phyloP scores from a whole-genome alignment of 2,329 filamentous ascomycete species.

The Microsporum canis region DNA sequence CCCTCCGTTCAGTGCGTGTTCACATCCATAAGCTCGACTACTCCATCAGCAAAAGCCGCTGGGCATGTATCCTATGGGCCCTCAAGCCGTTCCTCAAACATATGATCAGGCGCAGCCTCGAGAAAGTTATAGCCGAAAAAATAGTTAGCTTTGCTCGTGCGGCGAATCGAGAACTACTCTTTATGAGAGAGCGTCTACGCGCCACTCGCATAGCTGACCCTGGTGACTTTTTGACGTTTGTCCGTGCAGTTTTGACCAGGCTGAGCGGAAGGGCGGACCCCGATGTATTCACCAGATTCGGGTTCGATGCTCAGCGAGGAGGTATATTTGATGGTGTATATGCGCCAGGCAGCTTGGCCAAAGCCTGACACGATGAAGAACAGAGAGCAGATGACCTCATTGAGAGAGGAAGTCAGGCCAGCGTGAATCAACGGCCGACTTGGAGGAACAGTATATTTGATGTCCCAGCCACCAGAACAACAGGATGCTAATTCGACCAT shows the following conservation, averaged over 20 bases:
- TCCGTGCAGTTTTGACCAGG: conserved; percentile 68
- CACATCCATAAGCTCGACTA: conserved; percentile 81
- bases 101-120: conserved; percentile 65
- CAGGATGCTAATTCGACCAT: neutral
- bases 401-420: conserved; percentile 52
- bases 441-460: conserved; percentile 78
- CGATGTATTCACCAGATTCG: conserved; percentile 63
- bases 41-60: conserved; percentile 55
- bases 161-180: conserved; percentile 76
- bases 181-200: conserved; percentile 72
- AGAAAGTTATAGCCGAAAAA: conserved; percentile 61
- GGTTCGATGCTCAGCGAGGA: conserved; percentile 50
- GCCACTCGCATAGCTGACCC: conserved; percentile 76
- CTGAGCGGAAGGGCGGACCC: conserved; percentile 61
- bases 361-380: conserved; percentile 76
- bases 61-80: conserved; percentile 68
- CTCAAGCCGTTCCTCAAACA: conserved; percentile 75
- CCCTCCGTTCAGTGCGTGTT: conserved; percentile 63
- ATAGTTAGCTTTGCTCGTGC: conserved; percentile 60
- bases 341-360: conserved; percentile 77
- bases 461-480: conserved; percentile 15
- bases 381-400: conserved; percentile 56
- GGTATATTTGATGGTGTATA: conserved; percentile 74
- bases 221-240: conserved; percentile 66
- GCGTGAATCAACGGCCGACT: conserved; percentile 34